These are phyloP conservation scores for Solanum etuberosum DNA, from an alignment of 257 asterid species.

Conservation along the genomic window DNA sequence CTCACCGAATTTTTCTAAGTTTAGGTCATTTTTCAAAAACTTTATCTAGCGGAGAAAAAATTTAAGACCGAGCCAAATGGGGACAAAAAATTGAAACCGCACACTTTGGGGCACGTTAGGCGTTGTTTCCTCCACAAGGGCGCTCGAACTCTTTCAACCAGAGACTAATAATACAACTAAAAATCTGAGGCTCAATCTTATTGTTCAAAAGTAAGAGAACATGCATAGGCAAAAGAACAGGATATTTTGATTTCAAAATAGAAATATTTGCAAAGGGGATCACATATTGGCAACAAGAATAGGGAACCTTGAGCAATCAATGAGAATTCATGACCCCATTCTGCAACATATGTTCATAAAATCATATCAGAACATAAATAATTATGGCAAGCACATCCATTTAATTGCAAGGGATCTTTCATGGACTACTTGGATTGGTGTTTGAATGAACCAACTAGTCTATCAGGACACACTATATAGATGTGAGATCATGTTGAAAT, in stretches of 20 bases:
- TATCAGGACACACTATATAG: not conserved
- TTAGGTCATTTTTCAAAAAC: no score
- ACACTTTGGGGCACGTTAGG: no score
- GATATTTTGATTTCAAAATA: not conserved
- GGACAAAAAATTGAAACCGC: no score
- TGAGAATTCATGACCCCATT: not conserved
- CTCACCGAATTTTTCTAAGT: no score
- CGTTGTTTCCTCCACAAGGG: no score
- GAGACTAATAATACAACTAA: not conserved
- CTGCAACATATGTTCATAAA: not conserved
- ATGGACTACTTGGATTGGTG: not conserved
- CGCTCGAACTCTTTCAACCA: no score
- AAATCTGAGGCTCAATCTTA: not conserved
- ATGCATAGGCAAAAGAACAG: not conserved
- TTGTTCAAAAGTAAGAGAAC: not conserved
- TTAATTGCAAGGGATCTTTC: not conserved
- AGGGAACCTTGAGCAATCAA: not conserved
- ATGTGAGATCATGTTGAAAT: not conserved
- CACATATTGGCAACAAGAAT: not conserved
- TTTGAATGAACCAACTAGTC: not conserved
- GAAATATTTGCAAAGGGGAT: not conserved
- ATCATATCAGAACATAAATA: not conserved
- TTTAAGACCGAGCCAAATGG: no score
- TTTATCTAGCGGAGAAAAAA: no score
- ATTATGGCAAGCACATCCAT: not conserved